These are phyloP conservation scores for Porogramme epimiltina DNA, from an alignment of 1,284 basidiomycete genomes.

Conservation along the genomic window DNA sequence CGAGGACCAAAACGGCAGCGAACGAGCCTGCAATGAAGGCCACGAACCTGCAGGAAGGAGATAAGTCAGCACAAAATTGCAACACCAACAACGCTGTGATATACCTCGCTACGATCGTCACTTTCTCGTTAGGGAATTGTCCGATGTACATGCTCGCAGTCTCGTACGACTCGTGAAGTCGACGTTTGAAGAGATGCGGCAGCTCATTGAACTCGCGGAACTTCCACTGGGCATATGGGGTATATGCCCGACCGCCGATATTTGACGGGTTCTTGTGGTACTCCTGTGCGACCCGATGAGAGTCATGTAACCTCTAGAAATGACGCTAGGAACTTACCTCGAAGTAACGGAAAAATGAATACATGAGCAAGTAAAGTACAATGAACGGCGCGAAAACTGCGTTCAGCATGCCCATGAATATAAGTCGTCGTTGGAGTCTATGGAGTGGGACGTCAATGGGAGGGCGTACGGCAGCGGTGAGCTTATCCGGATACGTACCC, in stretches of 20 bases:
- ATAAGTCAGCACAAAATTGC: not conserved
- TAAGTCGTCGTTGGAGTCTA: slow-evolving; percentile 83
- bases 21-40: slow-evolving; percentile 97
- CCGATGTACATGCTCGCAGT: slow-evolving; percentile 94
- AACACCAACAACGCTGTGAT: not conserved
- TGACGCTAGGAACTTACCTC: slow-evolving; percentile 62
- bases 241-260: slow-evolving; percentile 91
- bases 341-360: slow-evolving; percentile 99
- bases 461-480: not conserved
- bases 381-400: slow-evolving; percentile 97
- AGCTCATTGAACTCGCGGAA: slow-evolving; percentile 99
- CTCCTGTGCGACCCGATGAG: slow-evolving; percentile 59
- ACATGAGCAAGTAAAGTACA: slow-evolving; percentile 94
- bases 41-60: slow-evolving; percentile 73
- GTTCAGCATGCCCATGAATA: slow-evolving; percentile 96
- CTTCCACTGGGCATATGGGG: slow-evolving; percentile 96
- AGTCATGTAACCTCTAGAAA: not conserved
- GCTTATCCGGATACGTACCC: slow-evolving; percentile 58
- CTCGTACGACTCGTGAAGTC: slow-evolving; percentile 88
- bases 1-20: slow-evolving; percentile 89
- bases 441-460: not conserved
- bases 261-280: slow-evolving; percentile 98
- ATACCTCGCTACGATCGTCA: slow-evolving; percentile 87
- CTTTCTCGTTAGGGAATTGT: slow-evolving; percentile 95
- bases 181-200: slow-evolving; percentile 87